Evolutionary conservation across 352 stramenopile genomes (phyloP).

Genomic region (Pythium brassicae): DNA sequence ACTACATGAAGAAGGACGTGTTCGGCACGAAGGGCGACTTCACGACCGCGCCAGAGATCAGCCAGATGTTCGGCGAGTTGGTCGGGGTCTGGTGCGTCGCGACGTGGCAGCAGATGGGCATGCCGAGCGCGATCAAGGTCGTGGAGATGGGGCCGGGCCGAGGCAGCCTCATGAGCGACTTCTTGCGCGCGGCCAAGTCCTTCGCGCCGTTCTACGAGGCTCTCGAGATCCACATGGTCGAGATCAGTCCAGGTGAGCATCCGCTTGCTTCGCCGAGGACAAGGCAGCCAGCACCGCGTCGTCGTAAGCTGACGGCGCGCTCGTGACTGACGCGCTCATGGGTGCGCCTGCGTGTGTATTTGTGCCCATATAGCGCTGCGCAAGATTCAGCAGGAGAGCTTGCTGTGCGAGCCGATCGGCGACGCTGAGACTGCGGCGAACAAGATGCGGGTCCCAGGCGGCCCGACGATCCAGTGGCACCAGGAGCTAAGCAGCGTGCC

Average conservation of each 20-base stretch:
- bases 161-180: conserved; percentile 93
- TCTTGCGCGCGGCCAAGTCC: conserved; percentile 83
- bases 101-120: conserved; percentile 88
- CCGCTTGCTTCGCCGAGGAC: no score
- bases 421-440: conserved; percentile 23
- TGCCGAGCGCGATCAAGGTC: conserved; percentile 68
- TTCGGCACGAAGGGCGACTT: conserved; percentile 92
- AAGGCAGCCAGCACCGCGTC: no score
- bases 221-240: conserved; percentile 89
- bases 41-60: conserved; percentile 93
- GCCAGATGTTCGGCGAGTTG: conserved; percentile 92
- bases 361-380: conserved; percentile 47
- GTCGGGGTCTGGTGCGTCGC: conserved; percentile 90
- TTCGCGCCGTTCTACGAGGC: conserved; percentile 87
- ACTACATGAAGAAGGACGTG: conserved; percentile 95
- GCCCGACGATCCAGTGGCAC: conserved; percentile 80
- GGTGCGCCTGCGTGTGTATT: background rate
- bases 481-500: conserved; percentile 77
- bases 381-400: conserved; percentile 85
- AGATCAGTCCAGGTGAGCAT: conserved; percentile 76
- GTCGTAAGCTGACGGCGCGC: background rate
- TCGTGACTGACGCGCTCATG: background rate
- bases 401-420: conserved; percentile 48
- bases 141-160: conserved; percentile 91
- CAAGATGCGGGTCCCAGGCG: conserved; percentile 46